Conservation (phyloP, 2,329 filamentous ascomycete species). For the Fusarium continuum region DNA sequence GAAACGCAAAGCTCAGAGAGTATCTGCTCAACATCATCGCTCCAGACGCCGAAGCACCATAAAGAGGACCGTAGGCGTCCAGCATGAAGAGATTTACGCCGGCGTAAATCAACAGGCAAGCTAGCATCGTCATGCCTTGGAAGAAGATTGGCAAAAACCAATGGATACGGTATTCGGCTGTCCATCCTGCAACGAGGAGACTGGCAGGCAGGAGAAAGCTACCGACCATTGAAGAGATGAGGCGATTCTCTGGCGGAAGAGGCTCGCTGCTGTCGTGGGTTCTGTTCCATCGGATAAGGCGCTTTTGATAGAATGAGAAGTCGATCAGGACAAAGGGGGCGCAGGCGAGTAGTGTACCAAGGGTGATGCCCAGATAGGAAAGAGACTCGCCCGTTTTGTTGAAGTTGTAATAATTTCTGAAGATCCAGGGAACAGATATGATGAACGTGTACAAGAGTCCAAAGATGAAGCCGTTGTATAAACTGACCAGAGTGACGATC, state of each 20-base stretch:
- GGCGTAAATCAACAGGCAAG: constrained; percentile 16
- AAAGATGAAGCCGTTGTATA: constrained; percentile 32
- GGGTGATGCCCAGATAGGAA: constrained; percentile 21
- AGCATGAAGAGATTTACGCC: constrained; percentile 26
- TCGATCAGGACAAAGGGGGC: constrained; percentile 21
- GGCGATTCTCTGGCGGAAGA: constrained; percentile 9
- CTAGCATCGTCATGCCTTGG: constrained; percentile 16
- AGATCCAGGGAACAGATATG: constrained; percentile 26
- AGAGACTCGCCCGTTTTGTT: constrained; percentile 1
- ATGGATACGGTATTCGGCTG: constrained; percentile 6
- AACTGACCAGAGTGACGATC: constrained; percentile 20
- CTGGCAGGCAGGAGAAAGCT: constrained; percentile 15
- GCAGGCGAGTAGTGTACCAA: constrained; percentile 19
- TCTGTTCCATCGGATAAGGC: not conserved
- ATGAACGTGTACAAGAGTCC: constrained; percentile 27
- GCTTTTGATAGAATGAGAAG: constrained; percentile 26
- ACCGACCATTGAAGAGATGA: constrained; percentile 21
- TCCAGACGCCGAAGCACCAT: constrained; percentile 20
- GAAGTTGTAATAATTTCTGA: constrained; percentile 17
- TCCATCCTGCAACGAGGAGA: constrained; percentile 22
- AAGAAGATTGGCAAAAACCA: constrained; percentile 17
- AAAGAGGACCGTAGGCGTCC: constrained; percentile 19
- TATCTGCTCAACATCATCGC: constrained; percentile 31
- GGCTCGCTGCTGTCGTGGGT: not conserved
- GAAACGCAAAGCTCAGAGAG: constrained; percentile 20